Conservation (phyloP, 257 asterid species). For the Ajuga chamaepitys region DNA sequence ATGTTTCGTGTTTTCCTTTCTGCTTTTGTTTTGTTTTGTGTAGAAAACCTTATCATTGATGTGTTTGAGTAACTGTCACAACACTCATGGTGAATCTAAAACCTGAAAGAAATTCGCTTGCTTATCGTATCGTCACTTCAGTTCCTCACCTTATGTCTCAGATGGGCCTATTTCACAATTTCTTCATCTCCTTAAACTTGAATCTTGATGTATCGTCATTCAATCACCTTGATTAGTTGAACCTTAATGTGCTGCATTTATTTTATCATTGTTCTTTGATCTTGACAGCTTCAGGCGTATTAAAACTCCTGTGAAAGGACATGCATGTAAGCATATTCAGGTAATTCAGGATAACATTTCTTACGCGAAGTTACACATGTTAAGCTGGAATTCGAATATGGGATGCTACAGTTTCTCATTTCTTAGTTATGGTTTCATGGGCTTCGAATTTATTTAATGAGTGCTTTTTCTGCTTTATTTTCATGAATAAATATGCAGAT, state of each 20-base stretch:
- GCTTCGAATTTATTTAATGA: background rate
- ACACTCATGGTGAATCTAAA: background rate
- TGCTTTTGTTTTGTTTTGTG: background rate
- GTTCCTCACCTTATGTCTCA: constrained; percentile 3
- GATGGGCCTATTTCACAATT: background rate
- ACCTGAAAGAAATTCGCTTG: background rate
- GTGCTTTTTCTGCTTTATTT: background rate
- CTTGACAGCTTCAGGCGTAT: constrained; percentile 69
- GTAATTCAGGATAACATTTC: constrained; percentile 33
- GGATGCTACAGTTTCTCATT: background rate
- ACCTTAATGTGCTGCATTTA: constrained; percentile 12
- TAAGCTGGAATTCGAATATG: background rate
- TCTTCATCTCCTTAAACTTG: background rate
- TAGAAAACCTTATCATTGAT: background rate
- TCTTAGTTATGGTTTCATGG: background rate
- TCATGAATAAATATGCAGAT: background rate
- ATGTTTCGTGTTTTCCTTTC: background rate
- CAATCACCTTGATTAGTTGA: constrained; percentile 5
- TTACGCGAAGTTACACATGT: constrained; percentile 2
- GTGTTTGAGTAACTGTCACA: background rate
- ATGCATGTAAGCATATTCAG: constrained; percentile 85
- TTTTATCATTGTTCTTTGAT: constrained; percentile 10
- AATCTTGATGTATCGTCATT: constrained; percentile 6
- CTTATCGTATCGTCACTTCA: background rate
- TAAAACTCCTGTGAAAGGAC: constrained; percentile 84